phyloP scores from a whole-genome alignment of 2,329 filamentous ascomycete species.

The Epichloe bromicola region DNA sequence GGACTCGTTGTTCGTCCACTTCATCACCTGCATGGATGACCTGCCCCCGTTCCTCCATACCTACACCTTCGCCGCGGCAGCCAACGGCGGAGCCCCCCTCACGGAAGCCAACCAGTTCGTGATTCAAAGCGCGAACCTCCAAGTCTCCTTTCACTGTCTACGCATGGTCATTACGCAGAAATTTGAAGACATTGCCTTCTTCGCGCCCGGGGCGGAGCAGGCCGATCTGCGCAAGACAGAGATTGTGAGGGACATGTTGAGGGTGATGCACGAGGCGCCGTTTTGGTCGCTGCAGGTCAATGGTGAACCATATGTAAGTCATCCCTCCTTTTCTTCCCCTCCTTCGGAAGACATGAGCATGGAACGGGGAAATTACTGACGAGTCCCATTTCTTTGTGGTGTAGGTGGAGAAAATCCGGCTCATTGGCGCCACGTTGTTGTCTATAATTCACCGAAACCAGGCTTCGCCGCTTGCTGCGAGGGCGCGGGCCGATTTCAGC shows the following conservation, averaged over 20 bases:
- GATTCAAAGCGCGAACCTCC: conserved; percentile 28
- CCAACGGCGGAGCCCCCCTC: conserved; percentile 8
- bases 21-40: conserved; percentile 27
- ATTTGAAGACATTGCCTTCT: conserved; percentile 20
- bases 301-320: conserved; percentile 25
- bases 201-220: conserved; percentile 17
- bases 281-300: conserved; percentile 29
- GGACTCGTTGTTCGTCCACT: conserved; percentile 24
- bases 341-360: too few relatives aligned
- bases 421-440: conserved; percentile 24
- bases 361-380: not conserved
- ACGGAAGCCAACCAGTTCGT: conserved; percentile 18
- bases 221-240: conserved; percentile 26
- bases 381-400: not conserved
- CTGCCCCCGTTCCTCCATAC: conserved; percentile 24
- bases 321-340: not conserved
- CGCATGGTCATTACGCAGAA: conserved; percentile 27
- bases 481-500: conserved; percentile 25
- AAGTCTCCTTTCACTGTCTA: conserved; percentile 27
- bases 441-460: conserved; percentile 26
- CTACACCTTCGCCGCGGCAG: conserved; percentile 11
- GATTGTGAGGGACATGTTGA: conserved; percentile 29
- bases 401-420: conserved; percentile 27
- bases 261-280: conserved; percentile 26
- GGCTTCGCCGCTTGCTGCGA: conserved; percentile 21